Percentiles rank a stretch among this genome's conserved stretches.
Evolutionary conservation across 805 yeast species (phyloP).

Genomic region (Phaffomyces opuntiae): DNA sequence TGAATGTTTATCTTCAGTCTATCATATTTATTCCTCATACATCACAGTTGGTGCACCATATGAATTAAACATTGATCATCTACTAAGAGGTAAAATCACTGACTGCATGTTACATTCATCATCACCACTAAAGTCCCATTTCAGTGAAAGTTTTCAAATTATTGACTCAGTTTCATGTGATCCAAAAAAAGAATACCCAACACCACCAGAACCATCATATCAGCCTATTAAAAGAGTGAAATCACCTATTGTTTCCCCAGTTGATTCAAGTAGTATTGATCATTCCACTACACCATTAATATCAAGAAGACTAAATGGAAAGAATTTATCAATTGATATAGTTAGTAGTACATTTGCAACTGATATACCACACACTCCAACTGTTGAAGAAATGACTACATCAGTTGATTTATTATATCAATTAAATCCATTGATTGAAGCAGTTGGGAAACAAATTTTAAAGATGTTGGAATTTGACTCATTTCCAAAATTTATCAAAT

Average conservation of each 20-base stretch:
- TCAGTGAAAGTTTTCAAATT: conserved; percentile 1
- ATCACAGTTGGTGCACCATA: conserved; percentile 61
- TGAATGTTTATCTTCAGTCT: conserved; percentile 54
- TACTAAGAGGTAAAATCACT: conserved; percentile 37
- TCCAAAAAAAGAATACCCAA: neutral
- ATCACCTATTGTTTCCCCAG: neutral
- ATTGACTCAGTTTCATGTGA: neutral
- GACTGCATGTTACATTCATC: conserved; percentile 31
- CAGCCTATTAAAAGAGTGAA: neutral
- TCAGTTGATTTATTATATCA: conserved; percentile 31
- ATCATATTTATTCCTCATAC: conserved; percentile 58
- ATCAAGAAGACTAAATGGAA: conserved; percentile 10
- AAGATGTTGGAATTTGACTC: conserved; percentile 68
- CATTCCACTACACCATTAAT: neutral
- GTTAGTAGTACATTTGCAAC: neutral
- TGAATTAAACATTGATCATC: conserved; percentile 62
- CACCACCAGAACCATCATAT: conserved; percentile 1
- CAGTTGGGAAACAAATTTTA: conserved; percentile 43
- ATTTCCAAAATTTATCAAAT: conserved; percentile 55
- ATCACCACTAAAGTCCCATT: conserved; percentile 25
- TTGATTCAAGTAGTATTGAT: neutral
- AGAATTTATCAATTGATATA: conserved; percentile 18
- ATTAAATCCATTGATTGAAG: conserved; percentile 38
- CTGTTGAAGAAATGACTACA: conserved; percentile 25
- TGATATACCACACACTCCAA: conserved; percentile 23